Conservation (phyloP, 768 basidiomycete species). For the Rhizopogon vesiculosus region DNA sequence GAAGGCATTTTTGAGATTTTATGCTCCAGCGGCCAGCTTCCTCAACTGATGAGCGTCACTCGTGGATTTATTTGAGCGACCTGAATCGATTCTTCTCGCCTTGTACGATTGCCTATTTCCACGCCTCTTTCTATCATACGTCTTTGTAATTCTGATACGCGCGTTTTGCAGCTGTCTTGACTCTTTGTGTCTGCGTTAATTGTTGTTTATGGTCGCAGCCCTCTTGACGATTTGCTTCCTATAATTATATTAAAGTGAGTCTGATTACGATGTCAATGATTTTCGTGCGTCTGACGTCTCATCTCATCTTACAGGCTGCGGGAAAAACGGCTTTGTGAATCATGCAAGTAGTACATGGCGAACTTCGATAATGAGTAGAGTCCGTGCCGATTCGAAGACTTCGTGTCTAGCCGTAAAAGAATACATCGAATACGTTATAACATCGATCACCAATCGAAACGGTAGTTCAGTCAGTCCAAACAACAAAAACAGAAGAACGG, state of each 20-base stretch:
- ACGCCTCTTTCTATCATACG: no score
- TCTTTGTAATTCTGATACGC: background rate
- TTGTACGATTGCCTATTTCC: no score
- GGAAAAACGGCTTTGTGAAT: constrained; percentile 10
- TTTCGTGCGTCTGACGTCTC: background rate
- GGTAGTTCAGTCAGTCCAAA: background rate
- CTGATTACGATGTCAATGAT: background rate
- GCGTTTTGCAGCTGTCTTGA: constrained; percentile 27
- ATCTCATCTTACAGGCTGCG: constrained; percentile 13
- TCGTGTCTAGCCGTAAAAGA: background rate
- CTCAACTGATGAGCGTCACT: no score
- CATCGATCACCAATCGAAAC: background rate
- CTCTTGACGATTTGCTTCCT: constrained; percentile 37
- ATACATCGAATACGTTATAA: constrained; percentile 5
- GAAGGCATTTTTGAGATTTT: no score
- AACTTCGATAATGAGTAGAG: background rate
- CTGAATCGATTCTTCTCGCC: no score
- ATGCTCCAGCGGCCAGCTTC: no score
- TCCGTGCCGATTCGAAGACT: background rate
- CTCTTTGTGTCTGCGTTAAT: constrained; percentile 43
- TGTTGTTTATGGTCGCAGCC: constrained; percentile 39
- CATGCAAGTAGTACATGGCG: background rate
- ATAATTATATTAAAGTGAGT: constrained; percentile 34
- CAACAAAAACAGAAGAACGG: background rate
- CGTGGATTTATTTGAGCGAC: no score